Evolutionary conservation across 768 basidiomycete species (phyloP).

Genomic region (Nidula microcarpa): DNA sequence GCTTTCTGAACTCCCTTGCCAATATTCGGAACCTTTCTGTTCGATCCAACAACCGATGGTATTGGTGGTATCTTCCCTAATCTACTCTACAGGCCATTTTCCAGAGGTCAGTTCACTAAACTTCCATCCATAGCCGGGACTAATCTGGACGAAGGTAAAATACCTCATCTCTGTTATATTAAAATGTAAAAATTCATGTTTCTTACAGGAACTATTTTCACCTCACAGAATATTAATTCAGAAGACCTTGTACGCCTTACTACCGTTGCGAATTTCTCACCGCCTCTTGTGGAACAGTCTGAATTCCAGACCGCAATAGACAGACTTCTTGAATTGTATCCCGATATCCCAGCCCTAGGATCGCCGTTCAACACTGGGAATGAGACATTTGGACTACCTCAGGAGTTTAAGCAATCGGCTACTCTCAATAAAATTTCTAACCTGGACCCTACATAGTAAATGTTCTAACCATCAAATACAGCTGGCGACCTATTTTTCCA

Average conservation of each 20-base stretch:
- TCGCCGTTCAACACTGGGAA: conserved; percentile 43
- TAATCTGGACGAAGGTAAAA: conserved; percentile 40
- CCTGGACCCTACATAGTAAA: conserved; percentile 10
- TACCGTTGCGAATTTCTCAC: conserved; percentile 19
- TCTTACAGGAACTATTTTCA: conserved; percentile 28
- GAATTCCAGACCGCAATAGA: conserved; percentile 12
- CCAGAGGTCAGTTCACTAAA: conserved; percentile 27
- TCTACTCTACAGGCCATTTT: conserved; percentile 26
- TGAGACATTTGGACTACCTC: conserved; percentile 37
- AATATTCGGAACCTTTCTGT: conserved; percentile 23
- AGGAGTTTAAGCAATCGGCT: conserved; percentile 30
- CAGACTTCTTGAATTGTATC: conserved; percentile 33
- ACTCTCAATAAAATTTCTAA: conserved; percentile 22
- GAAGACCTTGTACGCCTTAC: conserved; percentile 11
- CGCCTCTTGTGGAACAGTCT: conserved; percentile 14
- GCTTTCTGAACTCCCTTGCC: conserved; percentile 15
- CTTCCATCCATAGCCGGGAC: conserved; percentile 43
- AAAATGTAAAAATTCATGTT: neutral
- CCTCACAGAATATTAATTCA: conserved; percentile 15
- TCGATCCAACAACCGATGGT: conserved; percentile 37
- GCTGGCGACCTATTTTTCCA: conserved; percentile 33
- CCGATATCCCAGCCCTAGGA: conserved; percentile 34
- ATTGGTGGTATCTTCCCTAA: conserved; percentile 33
- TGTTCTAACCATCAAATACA: neutral
- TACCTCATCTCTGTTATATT: neutral